Evolutionary conservation across 192 early-diverging fungal genomes (phyloP).

Genomic region (Entomortierella beljakovae): DNA sequence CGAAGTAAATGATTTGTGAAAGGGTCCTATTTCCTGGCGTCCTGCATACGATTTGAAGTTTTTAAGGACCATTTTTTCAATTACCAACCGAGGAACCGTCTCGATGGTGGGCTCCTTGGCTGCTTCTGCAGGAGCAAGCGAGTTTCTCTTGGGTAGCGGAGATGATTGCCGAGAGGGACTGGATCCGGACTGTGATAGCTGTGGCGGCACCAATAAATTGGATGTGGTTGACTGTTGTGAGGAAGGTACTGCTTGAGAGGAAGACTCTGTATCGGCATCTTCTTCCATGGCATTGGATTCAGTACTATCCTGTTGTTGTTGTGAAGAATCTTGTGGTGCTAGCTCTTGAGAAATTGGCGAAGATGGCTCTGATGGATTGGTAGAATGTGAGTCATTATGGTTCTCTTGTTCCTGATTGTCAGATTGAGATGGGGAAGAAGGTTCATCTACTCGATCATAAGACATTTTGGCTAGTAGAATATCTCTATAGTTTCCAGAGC

Average conservation of each 20-base stretch:
- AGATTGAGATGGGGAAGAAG: not conserved
- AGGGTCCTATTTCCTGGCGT: constrained; percentile 92
- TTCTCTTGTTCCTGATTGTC: constrained; percentile 5
- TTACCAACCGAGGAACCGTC: constrained; percentile 55
- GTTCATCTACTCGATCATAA: constrained; percentile 3
- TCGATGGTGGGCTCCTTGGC: constrained; percentile 30
- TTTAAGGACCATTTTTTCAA: constrained; percentile 81
- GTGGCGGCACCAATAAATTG: constrained; percentile 16
- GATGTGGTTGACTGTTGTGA: not conserved
- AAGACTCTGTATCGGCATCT: not conserved
- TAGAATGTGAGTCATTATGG: not conserved
- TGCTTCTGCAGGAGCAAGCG: constrained; percentile 7
- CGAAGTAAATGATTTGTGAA: constrained; percentile 88
- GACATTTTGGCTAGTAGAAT: not conserved
- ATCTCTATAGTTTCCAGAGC: not conserved
- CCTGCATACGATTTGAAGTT: constrained; percentile 99
- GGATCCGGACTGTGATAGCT: not conserved
- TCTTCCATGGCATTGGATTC: constrained; percentile 4
- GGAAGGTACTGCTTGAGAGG: not conserved
- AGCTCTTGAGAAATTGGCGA: constrained; percentile 9
- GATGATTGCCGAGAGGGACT: constrained; percentile 19
- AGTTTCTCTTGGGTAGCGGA: constrained; percentile 18
- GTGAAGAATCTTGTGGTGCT: constrained; percentile 1
- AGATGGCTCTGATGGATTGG: not conserved
- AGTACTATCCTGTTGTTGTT: constrained; percentile 1